Conservation (phyloP, 1,139 yeast genomes). For the Pichia sp. region DNA sequence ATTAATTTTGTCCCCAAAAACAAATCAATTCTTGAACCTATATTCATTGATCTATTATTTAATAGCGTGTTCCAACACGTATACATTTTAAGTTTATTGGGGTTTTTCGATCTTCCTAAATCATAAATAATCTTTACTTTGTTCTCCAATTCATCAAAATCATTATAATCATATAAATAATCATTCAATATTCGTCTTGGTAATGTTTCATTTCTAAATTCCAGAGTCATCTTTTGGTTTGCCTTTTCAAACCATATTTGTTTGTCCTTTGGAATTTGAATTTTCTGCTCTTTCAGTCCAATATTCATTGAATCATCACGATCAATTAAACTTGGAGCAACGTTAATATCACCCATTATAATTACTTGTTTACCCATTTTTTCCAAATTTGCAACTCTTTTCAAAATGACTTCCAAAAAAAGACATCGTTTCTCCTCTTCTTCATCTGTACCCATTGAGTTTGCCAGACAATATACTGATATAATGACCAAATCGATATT, state of each 20-base stretch:
- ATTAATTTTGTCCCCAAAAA: slow-evolving; percentile 46
- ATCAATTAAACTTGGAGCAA: slow-evolving; percentile 73
- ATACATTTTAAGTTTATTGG: slow-evolving; percentile 58
- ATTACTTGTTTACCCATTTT: slow-evolving; percentile 58
- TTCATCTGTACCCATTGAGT: slow-evolving; percentile 63
- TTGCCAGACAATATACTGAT: slow-evolving; percentile 89
- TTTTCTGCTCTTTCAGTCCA: slow-evolving; percentile 29
- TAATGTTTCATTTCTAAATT: slow-evolving; percentile 22
- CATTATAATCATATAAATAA: slow-evolving; percentile 25
- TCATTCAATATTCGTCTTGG: slow-evolving; percentile 22
- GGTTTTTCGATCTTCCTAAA: slow-evolving; percentile 54
- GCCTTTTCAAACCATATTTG: slow-evolving; percentile 9
- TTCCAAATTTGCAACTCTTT: slow-evolving; percentile 52
- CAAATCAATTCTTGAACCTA: slow-evolving; percentile 83
- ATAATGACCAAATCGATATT: slow-evolving; percentile 58
- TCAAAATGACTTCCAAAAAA: slow-evolving; percentile 54
- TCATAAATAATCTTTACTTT: slow-evolving; percentile 38
- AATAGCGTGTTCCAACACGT: slow-evolving; percentile 89
- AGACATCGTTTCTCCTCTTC: slow-evolving; percentile 57
- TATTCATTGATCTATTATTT: slow-evolving; percentile 75
- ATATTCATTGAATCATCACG: slow-evolving; percentile 64
- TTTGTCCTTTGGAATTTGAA: slow-evolving; percentile 6
- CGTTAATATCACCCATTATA: slow-evolving; percentile 83
- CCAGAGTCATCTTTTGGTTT: slow-evolving; percentile 28
- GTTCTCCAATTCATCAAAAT: slow-evolving; percentile 12